phyloP scores from a whole-genome alignment of 2,329 filamentous ascomycete genomes.

The Trichoderma oligosporum region DNA sequence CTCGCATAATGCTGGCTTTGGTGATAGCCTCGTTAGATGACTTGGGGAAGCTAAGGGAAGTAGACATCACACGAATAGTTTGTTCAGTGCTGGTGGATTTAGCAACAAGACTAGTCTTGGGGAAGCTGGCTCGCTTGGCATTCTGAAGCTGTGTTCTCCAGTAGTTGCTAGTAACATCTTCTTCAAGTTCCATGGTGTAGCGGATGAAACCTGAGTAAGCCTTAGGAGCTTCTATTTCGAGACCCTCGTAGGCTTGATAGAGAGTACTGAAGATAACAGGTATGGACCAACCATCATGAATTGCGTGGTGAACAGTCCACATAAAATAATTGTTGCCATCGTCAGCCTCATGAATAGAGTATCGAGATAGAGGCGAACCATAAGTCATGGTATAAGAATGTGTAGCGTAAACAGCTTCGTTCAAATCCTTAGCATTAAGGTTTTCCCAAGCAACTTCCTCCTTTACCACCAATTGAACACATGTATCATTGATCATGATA shows the following conservation, averaged over 20 bases:
- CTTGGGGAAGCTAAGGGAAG: background rate
- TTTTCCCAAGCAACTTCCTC: background rate
- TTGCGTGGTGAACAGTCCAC: slow-evolving; percentile 25
- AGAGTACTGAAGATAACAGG: slow-evolving; percentile 9
- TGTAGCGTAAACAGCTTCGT: background rate
- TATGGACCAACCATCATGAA: slow-evolving; percentile 26
- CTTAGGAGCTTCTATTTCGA: background rate
- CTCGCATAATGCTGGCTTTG: slow-evolving; percentile 23
- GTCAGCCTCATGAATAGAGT: background rate
- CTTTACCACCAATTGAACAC: slow-evolving; percentile 18
- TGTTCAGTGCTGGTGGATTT: background rate
- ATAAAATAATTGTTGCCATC: slow-evolving; percentile 19
- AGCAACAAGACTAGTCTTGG: background rate
- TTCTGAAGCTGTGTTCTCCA: slow-evolving; percentile 12
- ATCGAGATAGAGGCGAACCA: slow-evolving; percentile 11
- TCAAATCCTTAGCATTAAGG: background rate
- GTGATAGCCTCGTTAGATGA: slow-evolving; percentile 14
- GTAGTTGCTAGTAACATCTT: background rate
- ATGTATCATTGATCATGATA: slow-evolving; percentile 3
- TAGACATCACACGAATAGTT: background rate
- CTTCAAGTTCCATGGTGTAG: slow-evolving; percentile 13
- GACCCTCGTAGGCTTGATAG: slow-evolving; percentile 13
- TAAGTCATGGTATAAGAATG: slow-evolving; percentile 8
- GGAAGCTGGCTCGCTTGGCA: slow-evolving; percentile 16
- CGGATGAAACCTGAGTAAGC: slow-evolving; percentile 20